A percentile compares a stretch with the other conserved stretches of the same genome.
Conservation (phyloP, 306 rosid genomes). For the Vicia villosa region DNA sequence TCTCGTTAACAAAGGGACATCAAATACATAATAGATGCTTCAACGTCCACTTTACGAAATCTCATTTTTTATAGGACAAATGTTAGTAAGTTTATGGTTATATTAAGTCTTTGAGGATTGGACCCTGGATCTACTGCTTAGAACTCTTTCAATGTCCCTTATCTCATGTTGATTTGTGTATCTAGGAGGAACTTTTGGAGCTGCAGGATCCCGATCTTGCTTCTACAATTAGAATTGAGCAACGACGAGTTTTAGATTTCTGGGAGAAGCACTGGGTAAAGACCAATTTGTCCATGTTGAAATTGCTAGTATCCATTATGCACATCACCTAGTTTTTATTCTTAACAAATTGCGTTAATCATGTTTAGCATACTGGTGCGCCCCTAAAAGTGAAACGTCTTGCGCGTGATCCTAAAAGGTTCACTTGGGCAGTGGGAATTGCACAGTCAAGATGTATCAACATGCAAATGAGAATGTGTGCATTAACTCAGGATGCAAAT, state of each 20-base stretch:
- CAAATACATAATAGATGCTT: conserved; percentile 24
- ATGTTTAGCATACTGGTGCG: conserved; percentile 69
- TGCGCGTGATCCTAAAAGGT: conserved; percentile 76
- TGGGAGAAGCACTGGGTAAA: conserved; percentile 91
- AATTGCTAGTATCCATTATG: conserved; percentile 20
- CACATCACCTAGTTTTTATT: conserved; percentile 13
- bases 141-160: too few species aligned
- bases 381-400: conserved; percentile 92
- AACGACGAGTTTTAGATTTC: conserved; percentile 65
- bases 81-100: too few species aligned
- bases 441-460: conserved; percentile 90
- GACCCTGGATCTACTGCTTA: too few species aligned
- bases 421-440: conserved; percentile 86
- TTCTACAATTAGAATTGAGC: conserved; percentile 68
- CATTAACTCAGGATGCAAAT: conserved; percentile 77
- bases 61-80: not conserved
- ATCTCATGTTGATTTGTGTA: conserved; percentile 36
- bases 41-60: conserved; percentile 22
- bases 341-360: conserved; percentile 31
- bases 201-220: conserved; percentile 83
- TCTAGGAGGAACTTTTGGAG: conserved; percentile 84
- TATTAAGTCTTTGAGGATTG: too few species aligned
- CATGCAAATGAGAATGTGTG: conserved; percentile 77
- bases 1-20: not conserved
- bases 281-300: conserved; percentile 32